Conservation (phyloP, 176 grass and related monocot species). For the Oryza rufipogon region DNA sequence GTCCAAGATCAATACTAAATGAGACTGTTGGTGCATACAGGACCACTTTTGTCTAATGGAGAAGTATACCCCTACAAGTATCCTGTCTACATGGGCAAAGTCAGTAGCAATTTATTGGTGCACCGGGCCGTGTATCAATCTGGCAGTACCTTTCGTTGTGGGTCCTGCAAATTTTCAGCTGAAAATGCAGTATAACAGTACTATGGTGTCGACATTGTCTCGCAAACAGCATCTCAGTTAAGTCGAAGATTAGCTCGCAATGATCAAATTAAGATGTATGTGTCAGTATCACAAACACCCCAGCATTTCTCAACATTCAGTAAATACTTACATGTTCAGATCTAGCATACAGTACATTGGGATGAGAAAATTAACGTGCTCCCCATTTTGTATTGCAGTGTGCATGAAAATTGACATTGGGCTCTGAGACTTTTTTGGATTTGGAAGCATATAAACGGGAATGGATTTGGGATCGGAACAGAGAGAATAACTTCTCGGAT, state of each 20-base stretch:
- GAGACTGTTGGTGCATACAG: constrained; percentile 7
- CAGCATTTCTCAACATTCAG: no score
- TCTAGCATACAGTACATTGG: not conserved
- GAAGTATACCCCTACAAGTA: not conserved
- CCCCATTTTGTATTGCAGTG: not conserved
- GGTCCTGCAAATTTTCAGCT: not conserved
- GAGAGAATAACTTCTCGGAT: constrained; percentile 34
- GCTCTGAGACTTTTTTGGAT: not conserved
- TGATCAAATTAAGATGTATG: not conserved
- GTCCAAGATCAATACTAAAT: constrained; percentile 4
- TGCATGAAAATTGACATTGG: not conserved
- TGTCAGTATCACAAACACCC: not conserved
- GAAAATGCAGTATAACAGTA: not conserved
- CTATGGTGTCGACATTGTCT: not conserved
- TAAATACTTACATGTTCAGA: not conserved
- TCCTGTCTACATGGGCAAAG: constrained; percentile 1
- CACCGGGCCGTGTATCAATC: constrained; percentile 3
- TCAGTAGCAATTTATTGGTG: not conserved
- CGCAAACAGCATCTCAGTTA: not conserved
- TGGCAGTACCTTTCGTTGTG: not conserved
- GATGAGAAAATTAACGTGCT: not conserved
- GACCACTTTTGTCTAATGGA: not conserved
- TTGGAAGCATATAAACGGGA: constrained; percentile 3
- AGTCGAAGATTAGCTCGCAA: not conserved
- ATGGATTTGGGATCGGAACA: not conserved